These are phyloP conservation scores for Venustampulla echinocandica DNA, from an alignment of 495 filamentous ascomycete genomes.

Conservation along the genomic window DNA sequence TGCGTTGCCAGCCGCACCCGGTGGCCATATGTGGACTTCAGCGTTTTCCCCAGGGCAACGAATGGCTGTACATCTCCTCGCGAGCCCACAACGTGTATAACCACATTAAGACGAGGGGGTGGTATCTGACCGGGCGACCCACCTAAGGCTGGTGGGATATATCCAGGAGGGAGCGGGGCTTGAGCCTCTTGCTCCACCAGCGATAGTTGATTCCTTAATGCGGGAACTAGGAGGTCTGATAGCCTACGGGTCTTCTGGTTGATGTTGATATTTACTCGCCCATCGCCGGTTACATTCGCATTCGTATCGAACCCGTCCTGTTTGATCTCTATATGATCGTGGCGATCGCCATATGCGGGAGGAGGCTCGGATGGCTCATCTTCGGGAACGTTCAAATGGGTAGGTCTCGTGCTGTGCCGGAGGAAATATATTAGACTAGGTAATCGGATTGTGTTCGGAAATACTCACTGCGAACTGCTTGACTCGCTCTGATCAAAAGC, in stretches of 20 bases:
- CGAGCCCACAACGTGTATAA: slow-evolving; percentile 72
- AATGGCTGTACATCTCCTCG: slow-evolving; percentile 78
- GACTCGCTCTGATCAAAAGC: no score
- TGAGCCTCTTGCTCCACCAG: slow-evolving; percentile 32
- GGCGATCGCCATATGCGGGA: slow-evolving; percentile 37
- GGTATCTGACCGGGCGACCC: slow-evolving; percentile 50
- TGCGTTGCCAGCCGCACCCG: slow-evolving; percentile 73
- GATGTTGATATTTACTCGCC: slow-evolving; percentile 68
- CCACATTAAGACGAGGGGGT: slow-evolving; percentile 55
- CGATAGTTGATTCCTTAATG: slow-evolving; percentile 50
- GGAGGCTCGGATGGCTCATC: slow-evolving; percentile 24
- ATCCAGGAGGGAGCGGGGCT: slow-evolving; percentile 41
- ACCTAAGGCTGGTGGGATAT: slow-evolving; percentile 53
- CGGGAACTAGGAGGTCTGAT: slow-evolving; percentile 56
- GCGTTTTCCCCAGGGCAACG: slow-evolving; percentile 52
- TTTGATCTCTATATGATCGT: slow-evolving; percentile 39
- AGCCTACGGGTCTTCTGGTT: slow-evolving; percentile 55
- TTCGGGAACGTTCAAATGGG: slow-evolving; percentile 5
- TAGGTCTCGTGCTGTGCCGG: slow-evolving; percentile 1
- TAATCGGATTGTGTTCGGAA: no score
- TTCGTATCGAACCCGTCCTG: slow-evolving; percentile 46
- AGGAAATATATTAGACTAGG: slow-evolving; percentile 2
- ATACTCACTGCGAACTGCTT: no score
- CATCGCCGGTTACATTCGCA: slow-evolving; percentile 48
- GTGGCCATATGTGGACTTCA: slow-evolving; percentile 59